A percentile compares a stretch with the other conserved stretches of the same genome.
phyloP scores from a whole-genome alignment of 306 rosid species.

The Vicia villosa region DNA sequence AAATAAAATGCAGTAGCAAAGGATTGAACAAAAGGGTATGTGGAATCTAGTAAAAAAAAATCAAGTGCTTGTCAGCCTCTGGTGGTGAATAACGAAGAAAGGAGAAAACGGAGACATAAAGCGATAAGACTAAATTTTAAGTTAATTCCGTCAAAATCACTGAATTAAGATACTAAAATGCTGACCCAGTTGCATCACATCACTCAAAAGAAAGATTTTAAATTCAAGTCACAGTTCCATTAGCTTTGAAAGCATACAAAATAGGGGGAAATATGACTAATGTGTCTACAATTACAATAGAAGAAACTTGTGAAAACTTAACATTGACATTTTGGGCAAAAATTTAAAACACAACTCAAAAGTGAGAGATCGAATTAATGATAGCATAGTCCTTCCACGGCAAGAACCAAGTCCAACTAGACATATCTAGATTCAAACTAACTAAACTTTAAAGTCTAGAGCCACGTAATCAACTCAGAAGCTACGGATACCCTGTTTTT shows the following conservation, averaged over 20 bases:
- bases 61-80: neutral
- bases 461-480: neutral
- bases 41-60: neutral
- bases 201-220: neutral
- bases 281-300: neutral
- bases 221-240: neutral
- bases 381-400: neutral
- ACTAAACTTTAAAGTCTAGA: neutral
- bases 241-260: neutral
- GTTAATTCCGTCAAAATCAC: neutral
- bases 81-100: neutral
- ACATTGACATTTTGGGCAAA: neutral
- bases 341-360: slow-evolving; percentile 12
- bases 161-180: neutral
- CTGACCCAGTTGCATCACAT: neutral
- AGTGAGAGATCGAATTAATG: neutral
- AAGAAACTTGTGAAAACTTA: neutral
- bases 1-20: neutral
- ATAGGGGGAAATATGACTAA: neutral
- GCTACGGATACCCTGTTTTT: neutral
- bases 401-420: neutral
- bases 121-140: neutral
- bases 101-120: neutral
- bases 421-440: neutral
- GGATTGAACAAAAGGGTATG: slow-evolving; percentile 5